Evolutionary conservation across 73 alveolate genomes (phyloP).

Genomic region (Tetrahymena borealis): DNA sequence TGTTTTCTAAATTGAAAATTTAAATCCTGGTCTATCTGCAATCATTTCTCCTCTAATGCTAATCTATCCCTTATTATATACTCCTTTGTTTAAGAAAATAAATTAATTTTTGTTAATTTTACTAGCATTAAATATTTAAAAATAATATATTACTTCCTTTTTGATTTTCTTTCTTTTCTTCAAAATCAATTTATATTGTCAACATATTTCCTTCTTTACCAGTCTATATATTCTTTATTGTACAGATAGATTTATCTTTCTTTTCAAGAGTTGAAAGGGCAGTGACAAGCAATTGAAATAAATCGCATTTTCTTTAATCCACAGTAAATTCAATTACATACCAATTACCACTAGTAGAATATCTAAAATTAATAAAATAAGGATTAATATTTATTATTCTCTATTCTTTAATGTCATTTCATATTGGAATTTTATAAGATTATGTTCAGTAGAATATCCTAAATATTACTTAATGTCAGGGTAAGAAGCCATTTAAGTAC

Average conservation of each 20-base stretch:
- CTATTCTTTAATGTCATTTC: background rate
- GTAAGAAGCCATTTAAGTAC: slow-evolving; percentile 41
- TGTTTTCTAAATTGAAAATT: slow-evolving; percentile 58
- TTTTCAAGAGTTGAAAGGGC: slow-evolving; percentile 39
- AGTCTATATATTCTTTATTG: background rate
- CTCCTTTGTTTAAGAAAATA: slow-evolving; percentile 40
- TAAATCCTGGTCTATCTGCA: slow-evolving; percentile 54
- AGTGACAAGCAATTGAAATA: slow-evolving; percentile 11
- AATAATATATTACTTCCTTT: slow-evolving; percentile 34
- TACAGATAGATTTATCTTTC: slow-evolving; percentile 45
- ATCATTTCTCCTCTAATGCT: slow-evolving; percentile 66
- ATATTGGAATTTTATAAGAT: background rate
- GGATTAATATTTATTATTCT: background rate
- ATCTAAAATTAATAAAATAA: background rate
- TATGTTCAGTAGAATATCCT: background rate
- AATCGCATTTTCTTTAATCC: slow-evolving; percentile 32
- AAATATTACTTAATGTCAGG: slow-evolving; percentile 40
- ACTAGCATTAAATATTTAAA: slow-evolving; percentile 34
- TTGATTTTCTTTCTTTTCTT: slow-evolving; percentile 49
- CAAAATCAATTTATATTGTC: slow-evolving; percentile 16
- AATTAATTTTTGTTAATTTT: slow-evolving; percentile 37
- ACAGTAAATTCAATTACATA: slow-evolving; percentile 21
- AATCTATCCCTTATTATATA: slow-evolving; percentile 55
- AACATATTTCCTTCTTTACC: slow-evolving; percentile 10
- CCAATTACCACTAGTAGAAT: slow-evolving; percentile 28